phyloP scores from a whole-genome alignment of 2,329 filamentous ascomycete genomes.

The Penicillium sp. region DNA sequence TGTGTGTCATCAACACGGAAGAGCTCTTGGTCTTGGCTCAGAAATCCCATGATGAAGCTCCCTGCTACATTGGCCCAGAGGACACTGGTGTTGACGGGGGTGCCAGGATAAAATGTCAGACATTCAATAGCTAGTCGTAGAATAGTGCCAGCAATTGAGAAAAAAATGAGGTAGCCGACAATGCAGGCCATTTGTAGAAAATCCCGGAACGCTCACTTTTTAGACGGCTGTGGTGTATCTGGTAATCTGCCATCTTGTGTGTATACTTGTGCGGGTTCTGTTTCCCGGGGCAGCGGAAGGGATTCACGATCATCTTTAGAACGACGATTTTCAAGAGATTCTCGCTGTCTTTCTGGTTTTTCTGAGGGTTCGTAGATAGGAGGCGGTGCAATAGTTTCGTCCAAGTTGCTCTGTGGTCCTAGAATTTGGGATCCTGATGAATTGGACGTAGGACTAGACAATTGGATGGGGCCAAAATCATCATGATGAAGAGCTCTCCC shows the following conservation, averaged over 20 bases:
- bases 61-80: constrained; percentile 85
- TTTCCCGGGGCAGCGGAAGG: not conserved
- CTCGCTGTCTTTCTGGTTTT: not conserved
- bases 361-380: not conserved
- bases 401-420: not conserved
- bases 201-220: not conserved
- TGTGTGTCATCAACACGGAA: constrained; percentile 58
- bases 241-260: not conserved
- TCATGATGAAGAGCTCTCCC: too few relatives aligned
- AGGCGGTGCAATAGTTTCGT: not conserved
- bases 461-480: too few relatives aligned
- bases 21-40: constrained; percentile 70
- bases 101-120: constrained; percentile 71
- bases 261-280: not conserved
- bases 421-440: not conserved
- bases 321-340: not conserved
- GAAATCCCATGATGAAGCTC: constrained; percentile 75
- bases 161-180: constrained; percentile 74
- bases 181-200: constrained; percentile 50
- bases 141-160: constrained; percentile 72
- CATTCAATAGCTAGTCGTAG: constrained; percentile 72
- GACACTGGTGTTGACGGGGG: constrained; percentile 68
- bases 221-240: not conserved
- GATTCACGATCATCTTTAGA: not conserved
- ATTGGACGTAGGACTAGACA: not conserved